Base-by-base conservation (phyloP, 2,329 filamentous ascomycete species). In the Beauveria rudraprayagi region DNA sequence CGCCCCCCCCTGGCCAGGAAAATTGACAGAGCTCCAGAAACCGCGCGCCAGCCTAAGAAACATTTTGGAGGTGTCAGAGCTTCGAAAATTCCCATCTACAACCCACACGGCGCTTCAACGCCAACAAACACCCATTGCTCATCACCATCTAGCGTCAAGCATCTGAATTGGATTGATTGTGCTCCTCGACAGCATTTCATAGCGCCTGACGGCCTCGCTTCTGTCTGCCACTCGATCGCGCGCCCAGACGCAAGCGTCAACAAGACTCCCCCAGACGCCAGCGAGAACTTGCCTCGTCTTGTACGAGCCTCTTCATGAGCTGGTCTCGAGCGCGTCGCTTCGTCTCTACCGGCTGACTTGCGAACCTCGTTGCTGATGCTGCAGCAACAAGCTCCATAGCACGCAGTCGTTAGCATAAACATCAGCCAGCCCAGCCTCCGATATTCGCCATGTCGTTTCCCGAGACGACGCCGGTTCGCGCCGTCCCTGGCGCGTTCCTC, bases 401-500 rank as follows among this genome's bases (percentile, higher is more conserved):
- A 34, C 40, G 28, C 24, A 41, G 22, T 37, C 47, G 8, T 37
- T 24, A 17, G 40, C 47, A 40, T 14, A 60, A 43, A 50, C 40
- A 52, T 44, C 57, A 41, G 46, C 24, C 43, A 48, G 17, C 50
- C 28, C 19, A 40, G 28, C 51, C 30, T 47, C 56, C 46, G 8
- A 17, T 30, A 19, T 16, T 14, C 70, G 67, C 62, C 67, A 86
- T 86, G 83, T 78, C 83, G 56, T 82, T 83, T 65, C 75, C 78
- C 26, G 76, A 77, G 66, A 77, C 76, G 65, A 90, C 90, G 61
- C 90, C 90, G 44, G 81, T 87, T 76, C 85, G 89, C 68, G 84
- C 84, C 63, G 79, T 91, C 53, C 90, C 90, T 50, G 90, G 90
- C 77, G 86, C 87, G 68, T 93, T 87, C 70, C 76, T 91, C 69